Evolutionary conservation across 1,284 basidiomycete genomes (phyloP), one percentile per base, ranked within the genome.

Genomic region (Flammula alnicola): DNA sequence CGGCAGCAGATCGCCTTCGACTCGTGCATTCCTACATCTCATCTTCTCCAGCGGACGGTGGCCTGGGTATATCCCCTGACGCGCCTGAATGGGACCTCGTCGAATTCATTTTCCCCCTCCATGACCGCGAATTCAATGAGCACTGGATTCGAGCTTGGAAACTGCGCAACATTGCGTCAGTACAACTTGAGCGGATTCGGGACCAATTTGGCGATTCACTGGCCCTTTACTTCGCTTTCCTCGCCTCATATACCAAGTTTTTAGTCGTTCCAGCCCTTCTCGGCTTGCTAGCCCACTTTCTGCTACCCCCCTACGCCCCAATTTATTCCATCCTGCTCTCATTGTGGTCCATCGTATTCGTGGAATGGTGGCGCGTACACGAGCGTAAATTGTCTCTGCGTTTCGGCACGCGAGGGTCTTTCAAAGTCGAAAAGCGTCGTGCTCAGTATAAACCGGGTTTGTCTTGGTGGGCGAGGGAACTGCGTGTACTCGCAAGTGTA

Each of bases 141-240:
- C 58, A 66, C 1, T 91, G 88, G 88, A 74, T 88, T 26, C 75
- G 78, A 14, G 72, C 78, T 9, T 89, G 88, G 86, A 82, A 81
- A 16, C 75, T 73, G 1, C 73, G 79, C 49, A 76, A 80, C 41
- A 74, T 88, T 27, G 81, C 83, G 3, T 77, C 86, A 30, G 76
- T 75, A 35, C 76, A 81, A 52, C 76, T 84, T 36, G 79, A 76
- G 51, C 78, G 75, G 47, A 79, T 90, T 47, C 77, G 83, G 32
- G 76, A 83, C 47, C 81, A 94, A 84, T 95, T 94, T 63, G 93
- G 95, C 11, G 92, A 93, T 61, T 79, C 84, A 0, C 76, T 96
- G 12, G 91, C 93, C n/a, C 80, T 95, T 20, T 97, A 98, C 71
- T 97, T 95, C 68, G 82, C 84, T 45, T 97, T 95, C 73, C 77